Base-by-base conservation (phyloP, 1,139 yeast species). In the Diutina siamensis region DNA sequence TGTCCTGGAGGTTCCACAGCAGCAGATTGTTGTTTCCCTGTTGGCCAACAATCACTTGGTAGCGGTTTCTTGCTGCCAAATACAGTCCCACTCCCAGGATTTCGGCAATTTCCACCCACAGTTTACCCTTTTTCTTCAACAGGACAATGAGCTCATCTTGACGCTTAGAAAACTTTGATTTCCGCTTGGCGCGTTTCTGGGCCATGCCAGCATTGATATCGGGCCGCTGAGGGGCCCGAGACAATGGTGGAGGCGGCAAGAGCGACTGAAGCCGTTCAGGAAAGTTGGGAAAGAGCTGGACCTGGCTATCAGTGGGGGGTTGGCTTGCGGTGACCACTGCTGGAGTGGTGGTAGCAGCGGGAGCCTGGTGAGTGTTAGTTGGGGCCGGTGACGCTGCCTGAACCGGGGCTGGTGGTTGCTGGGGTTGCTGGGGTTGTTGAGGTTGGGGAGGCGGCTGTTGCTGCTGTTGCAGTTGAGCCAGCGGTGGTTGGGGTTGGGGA, bases 31-130 rank as follows among this genome's bases (percentile, higher is more conserved):
- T 68, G 52, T 84, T 83, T 3, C 94, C 92, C 54, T 83, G 94
- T 58, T 83, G 94, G 2, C 94, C 94, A 49, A 83, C 83, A 46
- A 83, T 70, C 4, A 83, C 94, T 57, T 83, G 94, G 56, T 83
- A 83, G 49, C 94, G 63, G 57, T 83, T 83, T 48, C 94, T 64
- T 0, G 89, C 92, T 0, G 92, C 87, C 44, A 83, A 63, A 51
- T 78, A 80, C 44, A 80, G 74, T 10, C 82, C 84, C 32, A 83
- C 83, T 10, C 76, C 73, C 2, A 86, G 74, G 2, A 72, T 65
- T 48, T 78, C 80, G 0, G 89, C 88, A 45, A 83, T 83, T 51
- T 82, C 87, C 7, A 75, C 79, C 94, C 94, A 83, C 3, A 77
- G 65, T 51, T 74, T 75, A 25, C 89, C 88, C 46, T 72, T 72